phyloP scores from a whole-genome alignment of 768 basidiomycete species.

The Tylopilus rubrobrunneus region DNA sequence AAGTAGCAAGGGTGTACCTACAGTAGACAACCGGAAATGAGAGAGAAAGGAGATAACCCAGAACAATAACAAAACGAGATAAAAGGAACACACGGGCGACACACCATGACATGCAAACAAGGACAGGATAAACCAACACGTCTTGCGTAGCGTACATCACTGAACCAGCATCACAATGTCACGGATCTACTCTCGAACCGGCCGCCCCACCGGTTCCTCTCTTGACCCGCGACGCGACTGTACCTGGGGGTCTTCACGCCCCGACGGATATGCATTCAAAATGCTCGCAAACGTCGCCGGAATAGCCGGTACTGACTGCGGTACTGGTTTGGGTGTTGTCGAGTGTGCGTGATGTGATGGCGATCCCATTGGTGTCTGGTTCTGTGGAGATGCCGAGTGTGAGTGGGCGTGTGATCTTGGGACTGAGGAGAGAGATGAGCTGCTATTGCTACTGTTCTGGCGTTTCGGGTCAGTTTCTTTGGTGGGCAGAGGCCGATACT shows the following conservation, averaged over 20 bases:
- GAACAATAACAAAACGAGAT: not conserved
- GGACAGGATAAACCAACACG: not conserved
- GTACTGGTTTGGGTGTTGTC: not conserved
- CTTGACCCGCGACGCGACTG: constrained; percentile 28
- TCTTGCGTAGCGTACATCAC: constrained; percentile 4
- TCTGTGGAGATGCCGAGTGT: constrained; percentile 24
- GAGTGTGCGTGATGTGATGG: constrained; percentile 18
- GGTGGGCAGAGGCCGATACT: constrained; percentile 27
- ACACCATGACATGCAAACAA: constrained; percentile 3
- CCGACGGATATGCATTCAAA: constrained; percentile 59
- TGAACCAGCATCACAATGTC: not conserved
- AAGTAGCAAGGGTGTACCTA: not conserved
- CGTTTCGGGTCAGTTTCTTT: constrained; percentile 21
- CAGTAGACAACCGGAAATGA: not conserved
- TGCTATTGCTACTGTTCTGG: constrained; percentile 5
- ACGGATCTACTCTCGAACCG: constrained; percentile 13
- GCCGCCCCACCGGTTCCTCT: constrained; percentile 18
- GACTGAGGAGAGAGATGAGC: constrained; percentile 8
- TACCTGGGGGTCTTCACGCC: constrained; percentile 21
- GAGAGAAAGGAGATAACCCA: not conserved
- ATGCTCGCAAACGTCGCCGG: constrained; percentile 63
- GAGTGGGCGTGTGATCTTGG: constrained; percentile 12
- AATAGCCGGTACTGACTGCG: constrained; percentile 29
- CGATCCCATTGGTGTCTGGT: constrained; percentile 14
- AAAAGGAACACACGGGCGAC: not conserved